Evolutionary conservation across 306 rosid genomes (phyloP), one percentile per base, ranked within the genome.

Genomic region (Inga oerstediana): DNA sequence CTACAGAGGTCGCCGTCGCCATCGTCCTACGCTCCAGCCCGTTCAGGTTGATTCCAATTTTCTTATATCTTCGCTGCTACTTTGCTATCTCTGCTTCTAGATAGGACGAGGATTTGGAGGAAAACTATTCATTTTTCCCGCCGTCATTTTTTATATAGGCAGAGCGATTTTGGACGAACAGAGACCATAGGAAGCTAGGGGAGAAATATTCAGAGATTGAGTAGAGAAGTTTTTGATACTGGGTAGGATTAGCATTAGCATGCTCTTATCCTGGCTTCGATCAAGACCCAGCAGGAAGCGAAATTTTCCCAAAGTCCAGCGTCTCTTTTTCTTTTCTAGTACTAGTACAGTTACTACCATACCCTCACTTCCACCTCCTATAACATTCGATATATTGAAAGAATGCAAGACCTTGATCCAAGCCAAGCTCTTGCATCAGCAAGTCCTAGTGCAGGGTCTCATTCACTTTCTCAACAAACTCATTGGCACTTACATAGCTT

Each of bases 341-440:
- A 32, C 43, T 14, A 16, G 2, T 44, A 44, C 71, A 39, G 43
- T 39, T 30, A 34, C 72, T 35, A 15, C 24, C 7, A 12, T 52
- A 43, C 10, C 75, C 75, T 20, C 54, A 13, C 48, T 71, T 43
- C 35, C 75, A 10, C 75, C 75, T 71, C 75, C 54, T n/a, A 41
- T 71, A 71, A 43, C 52, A 43, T 22, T 3, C 6, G 10, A 12
- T 71, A 39, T 79, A 15, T 27, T 89, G 39, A 86, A 59, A 54
- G 87, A 85, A 83, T 89, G 94, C 91, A 88, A 78, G 49, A 72
- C 89, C 8, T 54, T 83, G 13, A 62, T 48, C 61, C 69, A 74
- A 73, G 91, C 88, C 72, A 91, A 87, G 88, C 86, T 88, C 72
- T 17, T 83, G 45, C 92, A 89, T 84, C 92, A 88, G 65, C 85